phyloP scores from a whole-genome alignment of 2,329 filamentous ascomycete species.

The Fusarium robinianum region DNA sequence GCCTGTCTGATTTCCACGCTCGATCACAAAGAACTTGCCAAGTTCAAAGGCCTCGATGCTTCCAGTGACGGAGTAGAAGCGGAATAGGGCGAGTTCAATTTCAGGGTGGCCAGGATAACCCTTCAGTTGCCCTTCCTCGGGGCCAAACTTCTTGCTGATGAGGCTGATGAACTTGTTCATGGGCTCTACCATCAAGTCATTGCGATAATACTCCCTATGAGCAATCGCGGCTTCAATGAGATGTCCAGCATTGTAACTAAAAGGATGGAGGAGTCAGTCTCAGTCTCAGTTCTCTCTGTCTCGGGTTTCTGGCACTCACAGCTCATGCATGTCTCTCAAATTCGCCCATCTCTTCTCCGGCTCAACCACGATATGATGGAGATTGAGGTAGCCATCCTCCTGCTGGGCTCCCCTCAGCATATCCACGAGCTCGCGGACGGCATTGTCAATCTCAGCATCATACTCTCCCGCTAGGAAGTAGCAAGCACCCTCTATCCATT shows the following conservation, averaged over 20 bases:
- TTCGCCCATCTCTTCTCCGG: slow-evolving; percentile 61
- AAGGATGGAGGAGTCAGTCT: too few relatives aligned
- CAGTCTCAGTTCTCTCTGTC: too few relatives aligned
- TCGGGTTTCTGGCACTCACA: too few relatives aligned
- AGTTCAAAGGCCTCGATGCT: slow-evolving; percentile 48
- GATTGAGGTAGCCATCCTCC: slow-evolving; percentile 65
- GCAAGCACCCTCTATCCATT: slow-evolving; percentile 28
- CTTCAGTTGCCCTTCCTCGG: slow-evolving; percentile 52
- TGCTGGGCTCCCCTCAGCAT: slow-evolving; percentile 63
- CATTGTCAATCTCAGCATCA: slow-evolving; percentile 20
- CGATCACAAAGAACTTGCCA: slow-evolving; percentile 60
- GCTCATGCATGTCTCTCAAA: slow-evolving; percentile 63
- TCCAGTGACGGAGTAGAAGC: slow-evolving; percentile 44
- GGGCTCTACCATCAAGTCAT: slow-evolving; percentile 50
- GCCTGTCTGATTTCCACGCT: slow-evolving; percentile 58
- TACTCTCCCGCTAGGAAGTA: slow-evolving; percentile 11
- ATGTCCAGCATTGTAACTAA: slow-evolving; percentile 62
- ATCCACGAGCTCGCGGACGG: slow-evolving; percentile 52
- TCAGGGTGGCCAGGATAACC: slow-evolving; percentile 59
- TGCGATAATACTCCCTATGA: slow-evolving; percentile 57
- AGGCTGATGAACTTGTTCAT: slow-evolving; percentile 47
- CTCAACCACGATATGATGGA: slow-evolving; percentile 64
- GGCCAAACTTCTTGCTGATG: slow-evolving; percentile 57
- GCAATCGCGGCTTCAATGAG: slow-evolving; percentile 64
- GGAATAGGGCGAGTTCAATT: slow-evolving; percentile 54